Evolutionary conservation across 495 filamentous ascomycete species (phyloP), one percentile per base, ranked within the genome.

Genomic region (Darksidea phi): DNA sequence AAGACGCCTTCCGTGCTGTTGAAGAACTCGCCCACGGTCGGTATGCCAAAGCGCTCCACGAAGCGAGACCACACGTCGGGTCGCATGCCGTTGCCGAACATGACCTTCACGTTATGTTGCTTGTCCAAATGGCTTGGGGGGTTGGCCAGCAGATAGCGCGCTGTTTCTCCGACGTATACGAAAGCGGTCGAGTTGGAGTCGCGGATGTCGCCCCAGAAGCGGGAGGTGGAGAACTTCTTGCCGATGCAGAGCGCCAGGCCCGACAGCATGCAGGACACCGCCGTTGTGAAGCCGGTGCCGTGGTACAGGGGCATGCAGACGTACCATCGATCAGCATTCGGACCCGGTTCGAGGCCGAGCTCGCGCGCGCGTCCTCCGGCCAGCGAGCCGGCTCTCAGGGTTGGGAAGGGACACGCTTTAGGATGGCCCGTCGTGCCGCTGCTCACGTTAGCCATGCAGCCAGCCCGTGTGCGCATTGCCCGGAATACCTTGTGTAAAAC

Each of bases 281-380:
- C 70, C 12, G 72, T 73, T 37, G 88, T 81, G 6, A 76, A 79
- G 0, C 86, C 87, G 0, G 89, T 93, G 10, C 88, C 88, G 69
- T 93, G 89, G 70, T 91, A 93, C 15, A 90, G 71, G 2, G 89
- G 88, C 88, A 93, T 91, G 69, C 87, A 88, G 65, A 82, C 77
- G 72, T 90, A 89, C 82, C 84, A 88, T 20, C 86, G 75, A 66
- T 88, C 84, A 10, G 76, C 78, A 20, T 72, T 73, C 10, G 76
- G 77, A 1, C 78, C 77, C 0, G 63, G 56, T 6, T 53, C 57
- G 42, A 79, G 52, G 23, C 51, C 64, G 57, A 77, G 59, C 5
- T 43, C 6, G 1, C 50, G 54, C 2, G 67, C 54, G 2, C 76
- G 76, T 8, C 75, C 36, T 25, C 28, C 64, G 6, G 72, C 57